phyloP scores from a whole-genome alignment of 345 rosid species.

The Camelina laxa region DNA sequence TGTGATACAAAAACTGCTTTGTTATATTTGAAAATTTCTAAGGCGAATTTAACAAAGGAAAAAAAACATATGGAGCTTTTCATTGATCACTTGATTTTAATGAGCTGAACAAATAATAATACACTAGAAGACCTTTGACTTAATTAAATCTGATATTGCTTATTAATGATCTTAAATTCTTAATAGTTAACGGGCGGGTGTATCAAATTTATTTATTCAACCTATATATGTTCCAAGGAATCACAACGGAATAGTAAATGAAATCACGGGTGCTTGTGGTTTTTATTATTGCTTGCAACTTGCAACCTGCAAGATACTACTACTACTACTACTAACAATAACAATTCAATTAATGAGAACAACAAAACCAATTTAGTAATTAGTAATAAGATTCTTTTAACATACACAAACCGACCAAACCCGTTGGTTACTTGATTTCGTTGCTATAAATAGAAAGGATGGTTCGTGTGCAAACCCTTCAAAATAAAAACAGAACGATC shows the following conservation, averaged over 20 bases:
- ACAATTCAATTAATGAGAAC: conserved; percentile 9
- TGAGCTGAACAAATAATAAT: not conserved
- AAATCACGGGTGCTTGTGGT: not conserved
- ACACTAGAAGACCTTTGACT: not conserved
- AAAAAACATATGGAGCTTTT: too few relatives aligned
- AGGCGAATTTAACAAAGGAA: too few relatives aligned
- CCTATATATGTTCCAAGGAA: not conserved
- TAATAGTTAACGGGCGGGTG: not conserved
- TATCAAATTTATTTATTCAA: not conserved
- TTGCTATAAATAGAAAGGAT: conserved; percentile 37
- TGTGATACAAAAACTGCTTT: too few relatives aligned
- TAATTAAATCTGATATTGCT: not conserved
- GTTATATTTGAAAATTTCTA: too few relatives aligned
- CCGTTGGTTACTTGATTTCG: conserved; percentile 11
- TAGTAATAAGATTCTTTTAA: conserved; percentile 1
- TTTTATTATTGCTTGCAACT: conserved; percentile 3
- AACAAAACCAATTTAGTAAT: conserved; percentile 13
- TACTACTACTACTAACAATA: not conserved
- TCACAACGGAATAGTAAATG: conserved; percentile 23
- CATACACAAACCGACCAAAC: conserved; percentile 21
- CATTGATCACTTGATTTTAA: too few relatives aligned
- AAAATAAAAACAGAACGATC: not conserved
- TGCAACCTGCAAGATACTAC: conserved; percentile 16
- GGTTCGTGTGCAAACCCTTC: not conserved
- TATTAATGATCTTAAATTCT: not conserved